Percentiles rank a stretch among this genome's conserved stretches.
Conservation (phyloP, 1,284 basidiomycete species). For the Veloporphyrellus conicus region DNA sequence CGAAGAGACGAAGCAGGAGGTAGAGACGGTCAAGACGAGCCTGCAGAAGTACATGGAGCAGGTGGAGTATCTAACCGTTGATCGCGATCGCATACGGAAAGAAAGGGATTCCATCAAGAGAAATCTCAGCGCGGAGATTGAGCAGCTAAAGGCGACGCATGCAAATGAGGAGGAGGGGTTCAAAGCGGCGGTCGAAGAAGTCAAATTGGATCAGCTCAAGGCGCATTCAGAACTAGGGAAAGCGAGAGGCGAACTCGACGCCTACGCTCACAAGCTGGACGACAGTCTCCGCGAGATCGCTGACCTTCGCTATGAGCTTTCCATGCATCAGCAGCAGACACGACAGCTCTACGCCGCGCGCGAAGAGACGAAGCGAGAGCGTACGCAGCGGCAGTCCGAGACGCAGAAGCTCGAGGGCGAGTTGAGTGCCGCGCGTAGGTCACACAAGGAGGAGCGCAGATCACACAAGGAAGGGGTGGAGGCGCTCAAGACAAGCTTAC, state of each 20-base stretch:
- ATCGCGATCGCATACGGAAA: conserved; percentile 27
- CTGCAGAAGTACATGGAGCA: conserved; percentile 23
- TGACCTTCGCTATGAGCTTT: no score
- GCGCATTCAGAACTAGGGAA: conserved; percentile 24
- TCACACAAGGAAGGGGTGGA: conserved; percentile 18
- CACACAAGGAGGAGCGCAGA: conserved; percentile 6
- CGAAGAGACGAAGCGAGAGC: conserved; percentile 11
- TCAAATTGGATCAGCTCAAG: conserved; percentile 21
- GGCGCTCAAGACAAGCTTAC: conserved; percentile 11
- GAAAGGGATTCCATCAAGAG: conserved; percentile 21
- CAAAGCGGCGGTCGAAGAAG: conserved; percentile 23
- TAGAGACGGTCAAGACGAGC: conserved; percentile 9
- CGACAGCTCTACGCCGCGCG: background rate
- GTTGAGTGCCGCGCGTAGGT: conserved; percentile 1
- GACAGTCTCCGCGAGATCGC: conserved; percentile 16
- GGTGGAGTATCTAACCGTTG: conserved; percentile 21
- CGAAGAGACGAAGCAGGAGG: conserved; percentile 16
- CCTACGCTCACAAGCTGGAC: conserved; percentile 19
- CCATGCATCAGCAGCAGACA: no score
- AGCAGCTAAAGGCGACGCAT: conserved; percentile 19
- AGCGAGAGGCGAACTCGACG: conserved; percentile 22
- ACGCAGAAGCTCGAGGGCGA: conserved; percentile 13
- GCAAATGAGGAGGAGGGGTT: conserved; percentile 21
- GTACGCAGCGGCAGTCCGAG: conserved; percentile 7
- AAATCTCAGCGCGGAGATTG: conserved; percentile 22